These are phyloP conservation scores for Phascolomyces articulosus DNA, from an alignment of 371 early-diverging fungal species.

Conservation along the genomic window DNA sequence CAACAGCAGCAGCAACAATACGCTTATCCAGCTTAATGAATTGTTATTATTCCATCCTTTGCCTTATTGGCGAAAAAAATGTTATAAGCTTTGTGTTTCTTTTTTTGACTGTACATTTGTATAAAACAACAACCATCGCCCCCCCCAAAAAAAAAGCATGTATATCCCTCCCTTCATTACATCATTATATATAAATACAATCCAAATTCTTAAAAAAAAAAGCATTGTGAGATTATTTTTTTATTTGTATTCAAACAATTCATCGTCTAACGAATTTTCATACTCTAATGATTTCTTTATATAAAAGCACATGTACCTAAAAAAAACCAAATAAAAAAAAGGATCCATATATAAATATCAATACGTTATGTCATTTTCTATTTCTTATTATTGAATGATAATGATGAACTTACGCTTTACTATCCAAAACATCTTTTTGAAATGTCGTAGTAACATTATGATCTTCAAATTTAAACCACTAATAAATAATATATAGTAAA, in stretches of 20 bases:
- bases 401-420: conserved; percentile 66
- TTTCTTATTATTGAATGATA: background rate
- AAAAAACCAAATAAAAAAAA: background rate
- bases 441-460: conserved; percentile 73
- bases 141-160: background rate
- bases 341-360: conserved; percentile 6
- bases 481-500: background rate
- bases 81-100: too few relatives aligned
- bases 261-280: conserved; percentile 16
- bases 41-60: background rate
- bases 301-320: conserved; percentile 91
- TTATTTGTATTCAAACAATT: conserved; percentile 13
- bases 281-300: conserved; percentile 73
- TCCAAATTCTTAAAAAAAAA: too few relatives aligned
- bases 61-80: background rate
- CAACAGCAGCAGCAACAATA: conserved; percentile 10
- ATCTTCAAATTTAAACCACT: conserved; percentile 96
- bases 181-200: too few relatives aligned
- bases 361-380: conserved; percentile 10
- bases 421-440: conserved; percentile 76
- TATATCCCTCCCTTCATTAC: too few relatives aligned
- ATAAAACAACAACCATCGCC: background rate
- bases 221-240: too few relatives aligned
- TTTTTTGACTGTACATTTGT: background rate
- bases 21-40: conserved; percentile 1